Base-by-base conservation (phyloP, 148 eudicot species). In the Camellia lanceoleosa region DNA sequence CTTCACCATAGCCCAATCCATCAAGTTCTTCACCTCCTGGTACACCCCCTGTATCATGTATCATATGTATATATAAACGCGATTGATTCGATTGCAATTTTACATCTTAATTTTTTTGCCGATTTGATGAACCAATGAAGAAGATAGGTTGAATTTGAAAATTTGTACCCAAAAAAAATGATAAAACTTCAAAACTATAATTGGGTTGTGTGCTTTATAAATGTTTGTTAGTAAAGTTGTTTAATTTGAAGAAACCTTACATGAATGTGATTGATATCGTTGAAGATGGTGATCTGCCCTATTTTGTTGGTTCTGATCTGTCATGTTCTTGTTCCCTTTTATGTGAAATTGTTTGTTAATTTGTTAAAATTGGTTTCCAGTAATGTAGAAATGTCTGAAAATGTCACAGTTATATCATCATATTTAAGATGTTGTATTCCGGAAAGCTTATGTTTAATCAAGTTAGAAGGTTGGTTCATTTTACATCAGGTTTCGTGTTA, bases 11-110 rank as follows among this genome's bases (percentile, higher is more conserved):
- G 86, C 86, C 18, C 86, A 84, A 68, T 73, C 74, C 51, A 77
- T 73, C 64, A 84, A 84, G 72, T 72, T 84, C 76, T 42, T 84
- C 79, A 76, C 86, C 41, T 0, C 84, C 70, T 66, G 86, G 86
- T 84, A 80, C 12, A 1, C 5, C 68, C 9, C 38, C 61, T 14
- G 2, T 23, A 18, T 62, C 23, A 9, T 62, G 14, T 7, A 7
- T 49, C 6, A 11, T 58, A 58, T 58, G 12, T 11, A 30, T 30
- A 30, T 30, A 30, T 30, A 30, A 30, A 30, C 38, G 38, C 38
- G 38, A 30, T 30, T 30, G 38, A 30, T 30, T 30, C 38, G 38
- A 30, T 30, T 30, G 38, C 38, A 30, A 30, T 30, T 30, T 30
- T 30, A 30, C 38, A 30, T 30, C 38, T 30, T 30, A 30, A 30